These are phyloP conservation scores for Monilinia vaccinii-corymbosi DNA, from an alignment of 2,329 filamentous ascomycete genomes.

Conservation along the genomic window DNA sequence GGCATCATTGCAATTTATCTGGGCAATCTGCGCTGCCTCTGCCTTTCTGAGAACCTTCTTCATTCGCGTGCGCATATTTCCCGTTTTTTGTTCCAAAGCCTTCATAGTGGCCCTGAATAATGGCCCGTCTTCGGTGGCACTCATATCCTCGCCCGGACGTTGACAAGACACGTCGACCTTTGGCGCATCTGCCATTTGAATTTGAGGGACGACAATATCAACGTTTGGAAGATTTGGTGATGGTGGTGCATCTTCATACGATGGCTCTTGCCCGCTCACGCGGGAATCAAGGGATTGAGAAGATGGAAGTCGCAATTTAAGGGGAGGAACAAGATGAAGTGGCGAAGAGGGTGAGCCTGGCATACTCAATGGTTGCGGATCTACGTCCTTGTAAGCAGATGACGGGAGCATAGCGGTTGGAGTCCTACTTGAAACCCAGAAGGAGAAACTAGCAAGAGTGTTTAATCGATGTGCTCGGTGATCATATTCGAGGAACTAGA, in stretches of 20 bases:
- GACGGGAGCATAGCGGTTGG: neutral
- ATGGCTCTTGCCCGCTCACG: conserved; percentile 58
- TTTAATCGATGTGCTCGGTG: conserved; percentile 81
- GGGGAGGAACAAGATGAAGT: conserved; percentile 64
- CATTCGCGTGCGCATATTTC: conserved; percentile 87
- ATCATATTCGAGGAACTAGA: conserved; percentile 91
- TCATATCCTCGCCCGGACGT: conserved; percentile 76
- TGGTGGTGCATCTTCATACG: conserved; percentile 45
- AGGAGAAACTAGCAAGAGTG: conserved; percentile 85
- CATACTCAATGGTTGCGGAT: conserved; percentile 37
- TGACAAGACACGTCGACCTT: conserved; percentile 85
- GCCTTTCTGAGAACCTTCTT: conserved; percentile 93
- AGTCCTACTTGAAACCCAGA: conserved; percentile 76
- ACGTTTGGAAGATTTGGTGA: conserved; percentile 39
- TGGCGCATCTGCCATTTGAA: conserved; percentile 35
- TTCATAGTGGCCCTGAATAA: conserved; percentile 96
- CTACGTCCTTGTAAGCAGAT: conserved; percentile 21
- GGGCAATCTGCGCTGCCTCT: conserved; percentile 76
- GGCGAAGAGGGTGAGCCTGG: conserved; percentile 61
- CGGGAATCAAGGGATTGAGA: conserved; percentile 79
- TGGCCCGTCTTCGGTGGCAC: conserved; percentile 81
- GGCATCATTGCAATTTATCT: conserved; percentile 77
- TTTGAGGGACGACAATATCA: conserved; percentile 28
- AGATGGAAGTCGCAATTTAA: conserved; percentile 75
- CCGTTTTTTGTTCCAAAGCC: conserved; percentile 89